Conservation (phyloP, 2,329 filamentous ascomycete species). For the Phialocephala subalpina region DNA sequence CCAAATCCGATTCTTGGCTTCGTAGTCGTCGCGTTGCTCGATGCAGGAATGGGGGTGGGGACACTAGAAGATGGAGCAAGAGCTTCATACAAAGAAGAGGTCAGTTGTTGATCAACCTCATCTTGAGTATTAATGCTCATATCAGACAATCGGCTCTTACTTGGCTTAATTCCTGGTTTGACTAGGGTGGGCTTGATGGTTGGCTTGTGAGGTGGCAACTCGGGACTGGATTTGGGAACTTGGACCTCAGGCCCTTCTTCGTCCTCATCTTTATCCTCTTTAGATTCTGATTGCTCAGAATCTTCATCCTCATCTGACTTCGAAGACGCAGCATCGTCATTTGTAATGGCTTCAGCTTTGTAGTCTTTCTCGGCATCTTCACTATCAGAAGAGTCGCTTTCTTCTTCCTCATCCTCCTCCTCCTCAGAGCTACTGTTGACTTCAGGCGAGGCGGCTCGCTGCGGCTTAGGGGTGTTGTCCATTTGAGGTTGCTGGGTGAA, state of each 20-base stretch:
- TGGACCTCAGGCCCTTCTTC: constrained; percentile 18
- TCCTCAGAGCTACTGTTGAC: constrained; percentile 13
- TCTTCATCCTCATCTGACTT: neutral
- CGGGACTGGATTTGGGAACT: constrained; percentile 30
- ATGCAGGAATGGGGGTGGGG: constrained; percentile 25
- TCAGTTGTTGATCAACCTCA: constrained; percentile 41
- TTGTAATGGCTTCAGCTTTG: neutral
- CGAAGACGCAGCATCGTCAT: neutral
- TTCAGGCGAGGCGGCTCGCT: constrained; percentile 10
- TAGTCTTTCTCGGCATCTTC: neutral
- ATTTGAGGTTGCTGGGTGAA: constrained; percentile 33
- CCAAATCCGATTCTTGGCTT: constrained; percentile 35
- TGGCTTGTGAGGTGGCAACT: constrained; percentile 20
- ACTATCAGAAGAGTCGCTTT: constrained; percentile 7
- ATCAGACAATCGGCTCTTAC: constrained; percentile 34
- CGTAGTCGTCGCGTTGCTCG: constrained; percentile 17
- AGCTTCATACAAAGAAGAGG: constrained; percentile 40
- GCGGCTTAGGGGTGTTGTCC: constrained; percentile 11
- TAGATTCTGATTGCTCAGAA: constrained; percentile 3
- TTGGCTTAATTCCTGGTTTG: constrained; percentile 20
- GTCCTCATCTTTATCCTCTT: constrained; percentile 20
- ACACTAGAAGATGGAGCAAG: constrained; percentile 20
- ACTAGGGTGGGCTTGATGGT: constrained; percentile 16
- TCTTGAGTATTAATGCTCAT: constrained; percentile 36
- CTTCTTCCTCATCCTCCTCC: constrained; percentile 15